phyloP scores from a whole-genome alignment of 148 eudicot species.

The Fallopia convolvulus region DNA sequence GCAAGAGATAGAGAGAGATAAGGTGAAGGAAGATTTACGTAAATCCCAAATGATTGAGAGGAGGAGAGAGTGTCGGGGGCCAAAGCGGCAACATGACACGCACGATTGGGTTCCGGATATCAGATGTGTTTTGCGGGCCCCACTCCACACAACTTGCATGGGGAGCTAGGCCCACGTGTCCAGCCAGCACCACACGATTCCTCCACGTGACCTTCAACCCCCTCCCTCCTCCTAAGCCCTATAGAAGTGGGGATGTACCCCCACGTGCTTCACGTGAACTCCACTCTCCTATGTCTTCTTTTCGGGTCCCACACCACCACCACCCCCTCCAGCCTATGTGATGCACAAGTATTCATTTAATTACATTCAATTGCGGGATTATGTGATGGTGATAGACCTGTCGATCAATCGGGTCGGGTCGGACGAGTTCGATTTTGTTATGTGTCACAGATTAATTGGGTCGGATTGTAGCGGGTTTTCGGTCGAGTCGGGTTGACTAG shows the following conservation, averaged over 20 bases:
- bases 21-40: neutral
- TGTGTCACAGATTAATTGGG: no score
- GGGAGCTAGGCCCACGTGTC: neutral
- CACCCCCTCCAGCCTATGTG: no score
- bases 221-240: neutral
- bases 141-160: neutral
- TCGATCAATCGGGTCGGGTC: no score
- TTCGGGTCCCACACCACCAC: neutral
- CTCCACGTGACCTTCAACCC: conserved; percentile 3
- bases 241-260: neutral
- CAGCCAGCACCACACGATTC: neutral
- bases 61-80: neutral
- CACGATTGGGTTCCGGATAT: neutral
- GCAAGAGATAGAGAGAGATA: neutral
- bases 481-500: no score
- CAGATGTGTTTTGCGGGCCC: neutral
- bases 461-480: no score
- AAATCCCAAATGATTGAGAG: neutral
- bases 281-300: neutral
- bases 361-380: no score
- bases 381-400: no score
- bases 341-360: no score
- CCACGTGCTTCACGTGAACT: conserved; percentile 6
- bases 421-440: no score
- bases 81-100: neutral